These are phyloP conservation scores for Cladosporium sp. DNA, from an alignment of 2,329 filamentous ascomycete species.

Conservation along the genomic window DNA sequence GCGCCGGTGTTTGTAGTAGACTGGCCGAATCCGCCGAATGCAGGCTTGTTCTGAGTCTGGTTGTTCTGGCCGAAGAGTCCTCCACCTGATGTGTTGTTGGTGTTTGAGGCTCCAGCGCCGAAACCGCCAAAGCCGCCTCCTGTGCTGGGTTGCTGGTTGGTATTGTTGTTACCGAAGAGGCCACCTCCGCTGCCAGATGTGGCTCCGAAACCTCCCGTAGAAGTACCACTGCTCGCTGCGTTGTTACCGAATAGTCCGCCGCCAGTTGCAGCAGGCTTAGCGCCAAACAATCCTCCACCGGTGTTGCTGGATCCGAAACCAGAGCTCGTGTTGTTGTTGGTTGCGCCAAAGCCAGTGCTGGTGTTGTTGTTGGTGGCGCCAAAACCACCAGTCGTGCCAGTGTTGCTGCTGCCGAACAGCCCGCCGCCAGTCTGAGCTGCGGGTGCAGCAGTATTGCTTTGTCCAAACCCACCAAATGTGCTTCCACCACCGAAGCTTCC, in stretches of 20 bases:
- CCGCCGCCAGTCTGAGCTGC: slow-evolving; percentile 25
- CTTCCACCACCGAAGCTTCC: slow-evolving; percentile 67
- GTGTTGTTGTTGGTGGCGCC: slow-evolving; percentile 30
- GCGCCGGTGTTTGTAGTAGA: slow-evolving; percentile 20
- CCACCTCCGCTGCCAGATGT: slow-evolving; percentile 13
- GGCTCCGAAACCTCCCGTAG: slow-evolving; percentile 9
- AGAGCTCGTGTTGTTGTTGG: slow-evolving; percentile 21
- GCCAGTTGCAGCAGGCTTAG: slow-evolving; percentile 34
- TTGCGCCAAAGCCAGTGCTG: slow-evolving; percentile 20
- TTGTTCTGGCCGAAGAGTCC: slow-evolving; percentile 33
- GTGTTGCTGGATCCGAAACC: slow-evolving; percentile 21
- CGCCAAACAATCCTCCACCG: slow-evolving; percentile 30
- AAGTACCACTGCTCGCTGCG: slow-evolving; percentile 15
- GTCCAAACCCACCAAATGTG: slow-evolving; percentile 51
- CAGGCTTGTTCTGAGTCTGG: slow-evolving; percentile 20
- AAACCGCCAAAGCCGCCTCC: slow-evolving; percentile 11
- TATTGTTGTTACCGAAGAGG: slow-evolving; percentile 17
- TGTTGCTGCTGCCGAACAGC: slow-evolving; percentile 31
- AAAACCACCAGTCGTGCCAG: slow-evolving; percentile 27
- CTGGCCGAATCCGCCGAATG: slow-evolving; percentile 32
- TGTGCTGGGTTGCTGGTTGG: slow-evolving; percentile 3
- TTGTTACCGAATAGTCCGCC: slow-evolving; percentile 29
- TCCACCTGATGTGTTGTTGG: slow-evolving; percentile 17
- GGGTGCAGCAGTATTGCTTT: slow-evolving; percentile 33
- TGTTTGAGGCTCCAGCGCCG: slow-evolving; percentile 1